Conservation (phyloP, 495 filamentous ascomycete species). For the Xylaria nigripes region DNA sequence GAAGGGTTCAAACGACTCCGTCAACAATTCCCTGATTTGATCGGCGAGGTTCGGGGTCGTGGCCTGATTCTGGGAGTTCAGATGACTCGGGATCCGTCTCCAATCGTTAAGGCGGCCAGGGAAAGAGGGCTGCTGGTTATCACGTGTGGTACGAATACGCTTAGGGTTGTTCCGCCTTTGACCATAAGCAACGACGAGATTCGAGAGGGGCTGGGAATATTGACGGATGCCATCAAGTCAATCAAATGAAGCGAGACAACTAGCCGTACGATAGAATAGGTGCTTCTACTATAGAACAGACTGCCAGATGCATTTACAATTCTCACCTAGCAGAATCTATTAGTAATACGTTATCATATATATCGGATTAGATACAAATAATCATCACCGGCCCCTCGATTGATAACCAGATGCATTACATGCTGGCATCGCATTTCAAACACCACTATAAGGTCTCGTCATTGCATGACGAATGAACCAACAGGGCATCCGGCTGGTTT, state of each 20-base stretch:
- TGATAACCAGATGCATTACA: too few relatives aligned
- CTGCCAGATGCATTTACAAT: not conserved
- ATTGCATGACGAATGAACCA: too few relatives aligned
- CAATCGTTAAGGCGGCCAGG: slow-evolving; percentile 72
- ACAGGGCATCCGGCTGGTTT: too few relatives aligned
- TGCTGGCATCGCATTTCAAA: too few relatives aligned
- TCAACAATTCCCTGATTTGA: slow-evolving; percentile 58
- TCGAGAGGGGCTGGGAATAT: slow-evolving; percentile 59
- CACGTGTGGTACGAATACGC: slow-evolving; percentile 79
- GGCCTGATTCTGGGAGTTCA: slow-evolving; percentile 84
- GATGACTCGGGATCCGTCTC: slow-evolving; percentile 57
- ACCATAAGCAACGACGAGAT: slow-evolving; percentile 72
- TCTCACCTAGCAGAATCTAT: not conserved
- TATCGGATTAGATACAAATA: not conserved
- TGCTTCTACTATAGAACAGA: not conserved
- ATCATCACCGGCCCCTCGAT: too few relatives aligned
- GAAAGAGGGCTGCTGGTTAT: slow-evolving; percentile 87
- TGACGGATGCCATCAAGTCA: slow-evolving; percentile 63
- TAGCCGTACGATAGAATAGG: not conserved
- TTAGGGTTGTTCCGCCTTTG: slow-evolving; percentile 79
- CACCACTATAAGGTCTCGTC: too few relatives aligned
- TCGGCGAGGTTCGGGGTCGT: slow-evolving; percentile 70
- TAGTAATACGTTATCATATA: not conserved
- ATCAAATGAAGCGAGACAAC: slow-evolving; percentile 16
- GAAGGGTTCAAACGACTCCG: slow-evolving; percentile 55